Base-by-base conservation (phyloP, 2,329 filamentous ascomycete genomes). In the Phaeosphaeriaceae sp. region DNA sequence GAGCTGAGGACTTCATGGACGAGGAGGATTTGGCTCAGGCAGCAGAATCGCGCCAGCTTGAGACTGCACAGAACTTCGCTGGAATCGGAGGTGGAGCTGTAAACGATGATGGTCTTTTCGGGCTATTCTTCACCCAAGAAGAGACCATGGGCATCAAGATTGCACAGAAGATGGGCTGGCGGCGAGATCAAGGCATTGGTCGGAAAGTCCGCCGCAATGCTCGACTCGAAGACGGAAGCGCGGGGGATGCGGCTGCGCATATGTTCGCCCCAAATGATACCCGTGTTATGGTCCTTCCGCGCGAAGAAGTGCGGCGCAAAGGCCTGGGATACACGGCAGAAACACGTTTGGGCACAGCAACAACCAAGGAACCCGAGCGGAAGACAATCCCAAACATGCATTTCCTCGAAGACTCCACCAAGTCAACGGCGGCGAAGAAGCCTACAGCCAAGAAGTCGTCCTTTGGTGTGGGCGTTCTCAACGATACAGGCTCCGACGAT, bases 1-100 rank as follows among this genome's bases (percentile, higher is more conserved):
- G 89, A 48, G 86, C 88, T 0, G 93, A 98, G 76, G 93, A 98
- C 73, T 98, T 93, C 69, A 99, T 99, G 95, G 95, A 99, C 70
- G 94, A 97, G 44, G 95, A 99, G 75, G 95, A 99, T 77, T 82
- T 96, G 33, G 91, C 90, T 7, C 93, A 97, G 74, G 91, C 89
- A 0, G 92, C 91, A 57, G 93, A 97, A 77, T 84, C 90, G 2
- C 87, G 89, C 69, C 86, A 86, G 60, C 79, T 97, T 33, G 86
- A 94, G 68, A 96, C 91, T 0, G 84, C 87, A 0, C 84, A 88
- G 53, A 85, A 85, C 0, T 97, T 95, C 75, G 86, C 91, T 0
- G 91, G 90, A 0, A 82, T 97, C 27, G 93, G 93, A 27, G 89
- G 88, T 0, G 82, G 83, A 31, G 80, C 86, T 33, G 72, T 71